Evolutionary conservation across 768 basidiomycete genomes (phyloP).

Genomic region (Lactifluus echinatus): DNA sequence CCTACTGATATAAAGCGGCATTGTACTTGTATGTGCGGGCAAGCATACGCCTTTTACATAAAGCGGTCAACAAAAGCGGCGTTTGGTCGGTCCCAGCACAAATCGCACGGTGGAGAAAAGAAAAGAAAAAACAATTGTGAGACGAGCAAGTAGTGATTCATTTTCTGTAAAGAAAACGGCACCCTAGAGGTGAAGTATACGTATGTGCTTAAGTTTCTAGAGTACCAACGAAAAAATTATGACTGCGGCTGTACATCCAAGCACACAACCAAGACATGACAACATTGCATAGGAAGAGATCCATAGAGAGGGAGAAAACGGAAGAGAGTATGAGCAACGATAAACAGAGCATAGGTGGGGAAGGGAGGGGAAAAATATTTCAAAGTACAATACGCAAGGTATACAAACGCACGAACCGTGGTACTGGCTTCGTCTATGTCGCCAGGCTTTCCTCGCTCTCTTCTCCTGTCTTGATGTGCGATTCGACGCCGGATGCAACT

Average conservation of each 20-base stretch:
- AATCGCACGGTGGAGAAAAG: not conserved
- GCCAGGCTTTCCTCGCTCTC: slow-evolving; percentile 15
- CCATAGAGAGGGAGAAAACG: not conserved
- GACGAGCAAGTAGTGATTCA: not conserved
- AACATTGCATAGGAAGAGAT: slow-evolving; percentile 7
- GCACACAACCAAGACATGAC: not conserved
- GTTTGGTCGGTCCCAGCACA: not conserved
- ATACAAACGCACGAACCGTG: slow-evolving; percentile 1
- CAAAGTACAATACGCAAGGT: slow-evolving; percentile 10
- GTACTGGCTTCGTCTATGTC: not conserved
- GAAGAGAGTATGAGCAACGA: not conserved
- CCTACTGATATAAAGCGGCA: not conserved
- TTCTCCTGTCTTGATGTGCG: slow-evolving; percentile 17
- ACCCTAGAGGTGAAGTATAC: slow-evolving; percentile 11
- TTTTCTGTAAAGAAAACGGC: not conserved
- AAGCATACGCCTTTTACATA: not conserved
- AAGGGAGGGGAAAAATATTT: not conserved
- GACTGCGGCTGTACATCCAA: slow-evolving; percentile 12
- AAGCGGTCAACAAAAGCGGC: not conserved
- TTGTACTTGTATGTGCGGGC: no score
- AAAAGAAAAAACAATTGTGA: not conserved
- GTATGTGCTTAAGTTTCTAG: slow-evolving; percentile 9
- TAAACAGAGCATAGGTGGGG: not conserved
- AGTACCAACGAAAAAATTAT: slow-evolving; percentile 9
- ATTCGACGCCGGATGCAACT: slow-evolving; percentile 10